Percentiles rank a stretch among this genome's conserved stretches.
Conservation (phyloP, 2,329 filamentous ascomycete species). For the Stachybotrys elegans region DNA sequence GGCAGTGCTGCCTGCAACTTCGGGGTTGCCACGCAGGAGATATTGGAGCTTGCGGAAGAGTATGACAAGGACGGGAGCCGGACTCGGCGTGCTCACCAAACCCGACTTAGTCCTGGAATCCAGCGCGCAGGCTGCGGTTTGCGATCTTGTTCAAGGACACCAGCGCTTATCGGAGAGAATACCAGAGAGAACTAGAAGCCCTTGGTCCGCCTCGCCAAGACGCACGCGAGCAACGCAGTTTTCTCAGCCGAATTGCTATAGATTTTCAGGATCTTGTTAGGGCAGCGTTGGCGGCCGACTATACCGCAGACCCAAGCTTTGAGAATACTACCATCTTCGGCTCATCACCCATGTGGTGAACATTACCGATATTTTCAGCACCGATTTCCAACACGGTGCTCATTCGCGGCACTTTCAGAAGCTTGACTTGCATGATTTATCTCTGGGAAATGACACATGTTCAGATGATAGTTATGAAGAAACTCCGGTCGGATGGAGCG, state of each 20-base stretch:
- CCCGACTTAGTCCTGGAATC: constrained; percentile 47
- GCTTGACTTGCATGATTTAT: not conserved
- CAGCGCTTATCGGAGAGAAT: constrained; percentile 5
- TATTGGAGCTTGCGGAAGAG: constrained; percentile 27
- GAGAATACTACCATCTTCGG: constrained; percentile 17
- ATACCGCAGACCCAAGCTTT: constrained; percentile 25
- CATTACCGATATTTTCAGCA: constrained; percentile 31
- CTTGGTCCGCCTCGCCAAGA: constrained; percentile 26
- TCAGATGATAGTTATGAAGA: no score
- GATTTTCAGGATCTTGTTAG: constrained; percentile 21
- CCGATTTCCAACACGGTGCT: constrained; percentile 16
- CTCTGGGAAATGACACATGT: not conserved
- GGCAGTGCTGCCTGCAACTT: constrained; percentile 35
- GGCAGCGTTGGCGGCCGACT: constrained; percentile 29
- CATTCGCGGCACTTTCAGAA: constrained; percentile 2
- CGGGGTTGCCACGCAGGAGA: constrained; percentile 36
- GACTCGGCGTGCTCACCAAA: constrained; percentile 53
- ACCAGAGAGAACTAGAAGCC: constrained; percentile 11
- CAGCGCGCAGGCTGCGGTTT: constrained; percentile 28
- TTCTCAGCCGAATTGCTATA: constrained; percentile 26
- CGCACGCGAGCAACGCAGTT: constrained; percentile 25
- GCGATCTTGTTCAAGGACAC: constrained; percentile 38
- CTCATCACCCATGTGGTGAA: constrained; percentile 33
- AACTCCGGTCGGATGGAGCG: no score
- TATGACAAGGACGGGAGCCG: constrained; percentile 33